Percentiles rank a stretch among this genome's conserved stretches.
These are phyloP conservation scores for Colletotrichum orbiculare DNA, from an alignment of 2,329 filamentous ascomycete genomes.

Conservation along the genomic window DNA sequence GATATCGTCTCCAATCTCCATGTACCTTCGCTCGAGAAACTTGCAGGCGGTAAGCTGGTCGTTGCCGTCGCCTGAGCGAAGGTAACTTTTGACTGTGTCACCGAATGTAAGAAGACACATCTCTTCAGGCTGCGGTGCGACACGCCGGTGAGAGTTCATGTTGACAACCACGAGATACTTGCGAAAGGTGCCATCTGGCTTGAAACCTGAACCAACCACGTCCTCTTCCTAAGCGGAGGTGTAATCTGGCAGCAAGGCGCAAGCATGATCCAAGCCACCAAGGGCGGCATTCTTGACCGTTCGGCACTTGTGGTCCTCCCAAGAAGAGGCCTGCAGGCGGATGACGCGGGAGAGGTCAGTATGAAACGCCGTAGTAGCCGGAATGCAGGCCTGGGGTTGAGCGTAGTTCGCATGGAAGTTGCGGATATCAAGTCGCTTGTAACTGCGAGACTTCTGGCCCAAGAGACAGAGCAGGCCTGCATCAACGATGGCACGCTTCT, in stretches of 20 bases:
- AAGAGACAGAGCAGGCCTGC: no score
- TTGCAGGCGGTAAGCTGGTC: no score
- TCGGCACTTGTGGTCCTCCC: conserved; percentile 3
- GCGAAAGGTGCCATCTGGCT: conserved; percentile 2
- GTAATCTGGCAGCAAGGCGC: conserved; percentile 11
- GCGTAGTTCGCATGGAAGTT: neutral
- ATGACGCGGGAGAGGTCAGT: neutral
- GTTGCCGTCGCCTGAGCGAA: no score
- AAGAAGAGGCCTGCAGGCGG: conserved; percentile 5
- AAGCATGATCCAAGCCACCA: neutral
- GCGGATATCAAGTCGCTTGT: neutral
- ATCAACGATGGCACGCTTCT: no score
- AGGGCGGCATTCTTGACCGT: neutral
- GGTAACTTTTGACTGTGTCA: no score
- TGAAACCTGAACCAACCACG: neutral
- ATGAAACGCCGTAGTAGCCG: neutral
- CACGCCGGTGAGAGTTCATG: no score
- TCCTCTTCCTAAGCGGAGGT: neutral
- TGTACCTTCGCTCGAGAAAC: no score
- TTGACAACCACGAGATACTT: conserved; percentile 6
- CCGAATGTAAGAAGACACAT: no score
- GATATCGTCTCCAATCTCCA: no score
- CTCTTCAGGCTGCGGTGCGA: no score
- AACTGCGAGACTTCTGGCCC: no score
- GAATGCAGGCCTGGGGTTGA: neutral